A percentile compares a stretch with the other conserved stretches of the same genome.
Evolutionary conservation across 2,329 filamentous ascomycete species (phyloP).

Genomic region (Thermoascus crustaceus): DNA sequence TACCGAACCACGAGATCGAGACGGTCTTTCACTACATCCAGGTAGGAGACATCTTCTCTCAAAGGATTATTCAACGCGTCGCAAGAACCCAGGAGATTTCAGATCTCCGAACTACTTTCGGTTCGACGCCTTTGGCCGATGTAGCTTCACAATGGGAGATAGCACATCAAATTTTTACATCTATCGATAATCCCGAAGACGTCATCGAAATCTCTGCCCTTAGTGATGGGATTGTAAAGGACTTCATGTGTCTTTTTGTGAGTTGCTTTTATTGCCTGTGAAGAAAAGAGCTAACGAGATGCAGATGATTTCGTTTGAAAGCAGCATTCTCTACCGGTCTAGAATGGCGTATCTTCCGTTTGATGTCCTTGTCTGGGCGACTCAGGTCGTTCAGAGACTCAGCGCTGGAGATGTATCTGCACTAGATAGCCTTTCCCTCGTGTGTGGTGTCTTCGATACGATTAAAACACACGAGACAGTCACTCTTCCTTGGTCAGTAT

Average conservation of each 20-base stretch:
- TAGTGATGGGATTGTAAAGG: slow-evolving; percentile 5
- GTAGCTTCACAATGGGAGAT: neutral
- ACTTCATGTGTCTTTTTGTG: neutral
- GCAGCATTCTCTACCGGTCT: neutral
- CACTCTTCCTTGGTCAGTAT: neutral
- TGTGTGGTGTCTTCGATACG: neutral
- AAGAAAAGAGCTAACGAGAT: neutral
- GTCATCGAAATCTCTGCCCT: slow-evolving; percentile 6
- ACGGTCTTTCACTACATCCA: neutral
- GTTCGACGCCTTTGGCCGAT: neutral
- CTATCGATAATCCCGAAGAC: neutral
- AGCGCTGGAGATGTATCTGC: neutral
- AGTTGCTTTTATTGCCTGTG: neutral
- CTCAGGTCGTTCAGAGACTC: neutral
- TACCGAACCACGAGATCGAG: neutral
- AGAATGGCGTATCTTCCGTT: neutral
- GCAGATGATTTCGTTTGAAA: neutral
- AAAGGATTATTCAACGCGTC: neutral
- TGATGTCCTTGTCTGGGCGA: neutral
- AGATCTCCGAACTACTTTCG: neutral
- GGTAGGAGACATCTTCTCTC: neutral
- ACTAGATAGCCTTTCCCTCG: neutral
- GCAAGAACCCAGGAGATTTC: neutral
- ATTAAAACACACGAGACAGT: neutral
- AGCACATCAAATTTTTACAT: neutral